Conservation (phyloP, 331 rosid genomes). For the Malus hybrid region DNA sequence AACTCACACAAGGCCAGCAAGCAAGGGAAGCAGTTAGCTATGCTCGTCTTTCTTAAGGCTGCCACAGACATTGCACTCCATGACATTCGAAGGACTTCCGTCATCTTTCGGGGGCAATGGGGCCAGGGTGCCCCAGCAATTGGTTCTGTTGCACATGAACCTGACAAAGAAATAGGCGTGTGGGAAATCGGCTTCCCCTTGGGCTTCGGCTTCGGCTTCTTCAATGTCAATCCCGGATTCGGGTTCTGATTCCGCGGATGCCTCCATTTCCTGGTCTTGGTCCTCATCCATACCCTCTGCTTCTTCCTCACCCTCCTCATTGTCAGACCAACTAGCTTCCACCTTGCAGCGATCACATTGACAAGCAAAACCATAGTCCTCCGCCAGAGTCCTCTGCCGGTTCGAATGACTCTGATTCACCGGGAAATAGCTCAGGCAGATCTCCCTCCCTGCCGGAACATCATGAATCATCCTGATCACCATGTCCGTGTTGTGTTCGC, state of each 20-base stretch:
- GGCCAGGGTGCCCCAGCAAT: slow-evolving; percentile 71
- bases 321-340: slow-evolving; percentile 69
- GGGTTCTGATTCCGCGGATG: slow-evolving; percentile 17
- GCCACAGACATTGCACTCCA: slow-evolving; percentile 84
- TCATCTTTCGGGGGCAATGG: slow-evolving; percentile 51
- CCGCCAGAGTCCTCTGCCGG: slow-evolving; percentile 59
- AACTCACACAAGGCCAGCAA: slow-evolving; percentile 3
- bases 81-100: slow-evolving; percentile 23
- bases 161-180: slow-evolving; percentile 73
- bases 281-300: slow-evolving; percentile 1
- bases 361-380: slow-evolving; percentile 76
- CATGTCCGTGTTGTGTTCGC: slow-evolving; percentile 44
- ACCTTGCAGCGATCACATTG: slow-evolving; percentile 71
- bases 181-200: slow-evolving; percentile 34
- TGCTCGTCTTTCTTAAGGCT: slow-evolving; percentile 31
- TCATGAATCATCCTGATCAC: slow-evolving; percentile 67
- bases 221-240: neutral
- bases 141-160: slow-evolving; percentile 55
- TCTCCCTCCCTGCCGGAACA: slow-evolving; percentile 75
- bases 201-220: neutral
- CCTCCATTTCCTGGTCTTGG: slow-evolving; percentile 24
- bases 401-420: slow-evolving; percentile 49
- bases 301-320: slow-evolving; percentile 26
- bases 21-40: slow-evolving; percentile 8
- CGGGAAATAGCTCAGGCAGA: slow-evolving; percentile 81